Evolutionary conservation across 1,284 basidiomycete genomes (phyloP), one percentile per base, ranked within the genome.

Genomic region (Ustilago crameri): DNA sequence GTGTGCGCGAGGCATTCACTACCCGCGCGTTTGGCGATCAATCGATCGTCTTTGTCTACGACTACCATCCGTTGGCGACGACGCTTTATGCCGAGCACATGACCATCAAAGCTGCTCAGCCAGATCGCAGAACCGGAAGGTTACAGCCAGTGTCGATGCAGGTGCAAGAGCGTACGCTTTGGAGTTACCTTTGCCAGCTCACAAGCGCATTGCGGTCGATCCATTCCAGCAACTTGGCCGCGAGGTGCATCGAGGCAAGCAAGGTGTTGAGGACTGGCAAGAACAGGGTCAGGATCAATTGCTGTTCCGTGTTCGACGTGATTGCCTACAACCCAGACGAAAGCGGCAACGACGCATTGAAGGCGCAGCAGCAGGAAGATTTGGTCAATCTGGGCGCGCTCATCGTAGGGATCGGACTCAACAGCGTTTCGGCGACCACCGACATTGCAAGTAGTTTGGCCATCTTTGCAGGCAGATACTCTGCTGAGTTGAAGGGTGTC

Each of bases 161-260:
- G 49, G 85, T 93, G 27, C 87, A 91, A 0, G 96, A 99, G 84
- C 87, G 90, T n/a, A 89, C 90, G 0, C 83, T 99, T 12, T 99
- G 96, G 95, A 91, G 91, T 17, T 98, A 95, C 80, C 88, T 96
- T 50, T 88, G 93, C 34, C 95, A 99, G 84, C 89, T 98, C 53
- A 90, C 91, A 2, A 90, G 89, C 68, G 94, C 92, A 0, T 88
- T 98, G 82, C 93, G 91, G 83, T 88, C 88, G 27, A 90, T 93
- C 0, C 96, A 98, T 81, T 90, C 90, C 44, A 88, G 88, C 1
- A 92, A 93, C 0, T 85, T 94, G 42, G 92, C 95, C 0, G 88
- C 93, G 26, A 87, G 93, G 48, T 90, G 90, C 84, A 85, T 98
- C 40, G 94, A 98, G 75, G 88, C 90, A 5, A 91, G 90, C 47